A percentile compares a stretch with the other conserved stretches of the same genome.
phyloP scores from a whole-genome alignment of 2,329 filamentous ascomycete genomes.

The Exutisphaerella laricina region DNA sequence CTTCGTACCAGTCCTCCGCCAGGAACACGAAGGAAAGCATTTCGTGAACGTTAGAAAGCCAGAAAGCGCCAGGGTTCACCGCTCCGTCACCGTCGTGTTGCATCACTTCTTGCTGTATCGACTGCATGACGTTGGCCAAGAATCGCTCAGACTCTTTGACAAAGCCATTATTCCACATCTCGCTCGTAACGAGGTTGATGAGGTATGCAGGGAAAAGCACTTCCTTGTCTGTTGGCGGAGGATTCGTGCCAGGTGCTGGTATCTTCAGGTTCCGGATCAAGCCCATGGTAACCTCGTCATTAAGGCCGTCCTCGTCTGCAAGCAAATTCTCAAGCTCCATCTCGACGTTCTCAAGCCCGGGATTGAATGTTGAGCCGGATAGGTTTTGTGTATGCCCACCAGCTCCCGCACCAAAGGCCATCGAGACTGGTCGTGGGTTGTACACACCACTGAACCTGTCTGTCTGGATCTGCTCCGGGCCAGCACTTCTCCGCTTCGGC shows the following conservation, averaged over 20 bases:
- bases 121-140: slow-evolving; percentile 99
- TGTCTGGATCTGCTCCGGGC: slow-evolving; percentile 74
- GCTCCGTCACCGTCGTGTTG: slow-evolving; percentile 96
- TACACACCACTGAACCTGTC: slow-evolving; percentile 90
- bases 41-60: slow-evolving; percentile 98
- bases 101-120: slow-evolving; percentile 99
- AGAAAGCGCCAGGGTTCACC: slow-evolving; percentile 95
- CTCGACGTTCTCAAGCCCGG: slow-evolving; percentile 84
- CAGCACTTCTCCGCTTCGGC: slow-evolving; percentile 88
- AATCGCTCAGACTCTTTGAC: slow-evolving; percentile 99
- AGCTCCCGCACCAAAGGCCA: slow-evolving; percentile 68
- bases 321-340: slow-evolving; percentile 89
- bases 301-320: slow-evolving; percentile 90
- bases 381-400: slow-evolving; percentile 63
- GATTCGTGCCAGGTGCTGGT: slow-evolving; percentile 76
- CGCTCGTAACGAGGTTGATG: slow-evolving; percentile 97
- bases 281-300: slow-evolving; percentile 94
- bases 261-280: slow-evolving; percentile 97
- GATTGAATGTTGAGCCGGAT: slow-evolving; percentile 70
- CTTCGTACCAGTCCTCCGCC: slow-evolving; percentile 98
- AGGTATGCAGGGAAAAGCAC: slow-evolving; percentile 97
- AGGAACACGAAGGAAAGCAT: slow-evolving; percentile 99
- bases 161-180: slow-evolving; percentile 99
- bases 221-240: slow-evolving; percentile 94
- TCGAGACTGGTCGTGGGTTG: slow-evolving; percentile 91